Percentiles rank a stretch among this genome's conserved stretches.
These are phyloP conservation scores for Phytophthora cryptogea DNA, from an alignment of 352 stramenopile species.

Conservation along the genomic window DNA sequence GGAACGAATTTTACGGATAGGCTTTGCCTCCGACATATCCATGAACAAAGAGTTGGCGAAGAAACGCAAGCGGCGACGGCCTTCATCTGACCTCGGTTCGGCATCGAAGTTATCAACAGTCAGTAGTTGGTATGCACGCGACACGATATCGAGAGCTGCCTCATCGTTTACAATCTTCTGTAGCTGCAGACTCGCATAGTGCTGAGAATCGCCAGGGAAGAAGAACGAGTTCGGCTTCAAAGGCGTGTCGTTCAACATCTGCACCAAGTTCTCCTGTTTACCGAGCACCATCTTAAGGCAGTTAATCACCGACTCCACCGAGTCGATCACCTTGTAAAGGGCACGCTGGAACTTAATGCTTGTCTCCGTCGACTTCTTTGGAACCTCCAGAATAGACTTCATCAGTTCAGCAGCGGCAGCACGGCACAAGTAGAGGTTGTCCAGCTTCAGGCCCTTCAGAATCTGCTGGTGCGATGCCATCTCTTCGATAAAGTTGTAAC, in stretches of 20 bases:
- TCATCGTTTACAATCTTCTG: slow-evolving; percentile 84
- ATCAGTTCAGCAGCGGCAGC: slow-evolving; percentile 72
- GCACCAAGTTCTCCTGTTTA: slow-evolving; percentile 84
- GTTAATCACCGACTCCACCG: slow-evolving; percentile 77
- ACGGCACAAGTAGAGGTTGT: slow-evolving; percentile 71
- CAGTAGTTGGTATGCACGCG: slow-evolving; percentile 80
- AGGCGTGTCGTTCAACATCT: slow-evolving; percentile 83
- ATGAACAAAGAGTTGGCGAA: slow-evolving; percentile 91
- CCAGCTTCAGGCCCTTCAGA: slow-evolving; percentile 79
- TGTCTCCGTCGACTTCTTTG: slow-evolving; percentile 65
- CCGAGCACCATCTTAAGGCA: slow-evolving; percentile 82
- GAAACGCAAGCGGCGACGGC: slow-evolving; percentile 81
- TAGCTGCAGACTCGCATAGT: slow-evolving; percentile 78
- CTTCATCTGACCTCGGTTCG: slow-evolving; percentile 83
- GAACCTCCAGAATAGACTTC: slow-evolving; percentile 85
- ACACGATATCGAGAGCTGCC: slow-evolving; percentile 82
- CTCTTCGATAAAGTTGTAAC: slow-evolving; percentile 87
- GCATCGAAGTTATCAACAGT: slow-evolving; percentile 90
- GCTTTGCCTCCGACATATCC: slow-evolving; percentile 88
- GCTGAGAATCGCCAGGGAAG: slow-evolving; percentile 79
- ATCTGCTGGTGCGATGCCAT: slow-evolving; percentile 74
- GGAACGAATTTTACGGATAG: slow-evolving; percentile 86
- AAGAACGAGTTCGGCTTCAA: slow-evolving; percentile 88
- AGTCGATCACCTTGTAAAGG: slow-evolving; percentile 86
- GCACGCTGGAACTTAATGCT: slow-evolving; percentile 88